phyloP scores from a whole-genome alignment of 441 rosid genomes.

The Corymbia citriodora region DNA sequence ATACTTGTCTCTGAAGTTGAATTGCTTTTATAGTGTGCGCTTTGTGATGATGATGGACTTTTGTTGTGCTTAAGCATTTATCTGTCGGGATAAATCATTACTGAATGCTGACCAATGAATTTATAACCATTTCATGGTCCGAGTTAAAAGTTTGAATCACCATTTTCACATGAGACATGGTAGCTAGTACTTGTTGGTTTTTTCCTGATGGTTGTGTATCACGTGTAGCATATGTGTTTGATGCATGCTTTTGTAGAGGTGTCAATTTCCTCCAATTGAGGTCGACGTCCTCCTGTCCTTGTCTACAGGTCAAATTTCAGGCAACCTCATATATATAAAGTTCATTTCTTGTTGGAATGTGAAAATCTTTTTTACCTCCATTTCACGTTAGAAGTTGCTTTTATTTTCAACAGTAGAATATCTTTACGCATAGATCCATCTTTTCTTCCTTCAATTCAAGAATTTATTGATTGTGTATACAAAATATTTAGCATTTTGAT shows the following conservation, averaged over 20 bases:
- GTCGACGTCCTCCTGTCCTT: not conserved
- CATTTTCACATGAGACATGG: not conserved
- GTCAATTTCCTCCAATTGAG: not conserved
- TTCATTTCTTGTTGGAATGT: not conserved
- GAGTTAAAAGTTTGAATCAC: not conserved
- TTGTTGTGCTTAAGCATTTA: not conserved
- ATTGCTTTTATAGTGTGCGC: not conserved
- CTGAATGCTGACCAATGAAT: not conserved
- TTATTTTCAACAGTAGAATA: not conserved
- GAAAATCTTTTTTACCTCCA: not conserved
- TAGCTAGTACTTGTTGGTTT: not conserved
- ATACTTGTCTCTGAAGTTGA: not conserved
- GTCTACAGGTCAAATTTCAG: not conserved
- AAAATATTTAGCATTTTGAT: not conserved
- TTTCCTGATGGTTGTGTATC: not conserved
- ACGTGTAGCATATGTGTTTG: not conserved
- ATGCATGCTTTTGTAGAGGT: not conserved
- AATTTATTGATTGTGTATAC: not conserved
- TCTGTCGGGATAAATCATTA: not conserved
- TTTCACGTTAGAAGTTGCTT: not conserved
- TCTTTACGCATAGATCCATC: not conserved
- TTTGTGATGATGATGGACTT: not conserved
- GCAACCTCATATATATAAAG: not conserved
- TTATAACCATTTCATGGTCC: not conserved
- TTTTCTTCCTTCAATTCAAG: not conserved